Conservation (phyloP, 1,139 yeast genomes). For the Pichia sp. region DNA sequence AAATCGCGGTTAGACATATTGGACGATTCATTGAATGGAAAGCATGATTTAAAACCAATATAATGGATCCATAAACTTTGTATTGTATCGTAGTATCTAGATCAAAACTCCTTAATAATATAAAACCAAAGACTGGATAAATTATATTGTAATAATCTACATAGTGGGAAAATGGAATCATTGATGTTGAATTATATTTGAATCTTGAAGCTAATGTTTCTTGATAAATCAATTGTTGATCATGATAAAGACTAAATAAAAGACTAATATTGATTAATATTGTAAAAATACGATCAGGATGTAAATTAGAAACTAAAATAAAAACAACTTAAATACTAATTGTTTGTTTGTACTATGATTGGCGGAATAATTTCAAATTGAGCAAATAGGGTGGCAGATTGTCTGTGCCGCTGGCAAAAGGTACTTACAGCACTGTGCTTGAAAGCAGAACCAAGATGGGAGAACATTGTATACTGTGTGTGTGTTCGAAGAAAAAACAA, state of each 20-base stretch:
- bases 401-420: too few relatives aligned
- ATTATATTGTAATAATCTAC: too few relatives aligned
- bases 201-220: neutral
- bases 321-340: neutral
- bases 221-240: neutral
- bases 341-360: neutral
- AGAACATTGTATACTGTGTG: conserved; percentile 24
- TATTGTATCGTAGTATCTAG: neutral
- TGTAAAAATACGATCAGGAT: neutral
- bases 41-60: neutral
- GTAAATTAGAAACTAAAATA: neutral
- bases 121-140: too few relatives aligned
- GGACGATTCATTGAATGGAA: neutral
- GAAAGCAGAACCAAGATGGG: conserved; percentile 30
- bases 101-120: too few relatives aligned
- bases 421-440: conserved; percentile 31
- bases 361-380: neutral
- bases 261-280: neutral
- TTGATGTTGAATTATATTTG: neutral
- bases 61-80: neutral
- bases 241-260: neutral
- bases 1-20: conserved; percentile 12
- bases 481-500: neutral
- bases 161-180: neutral
- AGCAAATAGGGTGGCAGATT: neutral